Base-by-base conservation (phyloP, 2,329 filamentous ascomycete genomes). In the Hymenoscyphus albidus region DNA sequence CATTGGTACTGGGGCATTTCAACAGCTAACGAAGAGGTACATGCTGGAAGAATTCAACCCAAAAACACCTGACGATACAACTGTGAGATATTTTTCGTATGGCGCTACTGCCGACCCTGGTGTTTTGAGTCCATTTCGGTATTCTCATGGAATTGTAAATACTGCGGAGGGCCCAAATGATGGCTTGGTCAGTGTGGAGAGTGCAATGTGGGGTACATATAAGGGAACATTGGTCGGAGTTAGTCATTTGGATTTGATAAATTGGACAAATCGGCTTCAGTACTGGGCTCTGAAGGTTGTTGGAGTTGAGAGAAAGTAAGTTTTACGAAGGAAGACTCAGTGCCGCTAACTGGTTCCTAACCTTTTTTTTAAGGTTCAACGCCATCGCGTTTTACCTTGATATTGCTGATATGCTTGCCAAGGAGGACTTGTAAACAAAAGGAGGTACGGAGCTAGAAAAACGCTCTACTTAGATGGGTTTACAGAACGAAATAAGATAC, bases 321-420 rank as follows among this genome's bases (percentile, higher is more conserved):
- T 88, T 35, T 38, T 9, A 16, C 27, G 27, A 27, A 27, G 3
- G 27, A 27, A 27, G 18, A 9, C 44, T 48, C 48, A 12, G 3
- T 4, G 44, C 48, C 51, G 9, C 6, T 54, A 14, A 5, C 5
- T 9, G 14, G 7, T 6, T 68, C 58, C 66, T 70, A 63, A 72
- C 42, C 27, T 27, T 39, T 3, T 35, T 1, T 16, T 22, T 62
- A 86, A 86, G 82, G 16, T 89, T 89, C 70, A 89, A 89, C 71
- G 87, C 87, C 2, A 81, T 89, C 64, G 87, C 87, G 0, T 88
- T 89, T 70, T 89, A 89, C 70, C 79, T 89, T 1, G 85, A 83
- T 65, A 85, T 89, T 71, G 83, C 82, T 12, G 84, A 91, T 71
- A 91, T 90, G 88, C 77, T 92, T 59, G 87, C 89, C 1, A 88